Conservation (phyloP, 2,329 filamentous ascomycete genomes). For the Ophiostoma novo-ulmi region DNA sequence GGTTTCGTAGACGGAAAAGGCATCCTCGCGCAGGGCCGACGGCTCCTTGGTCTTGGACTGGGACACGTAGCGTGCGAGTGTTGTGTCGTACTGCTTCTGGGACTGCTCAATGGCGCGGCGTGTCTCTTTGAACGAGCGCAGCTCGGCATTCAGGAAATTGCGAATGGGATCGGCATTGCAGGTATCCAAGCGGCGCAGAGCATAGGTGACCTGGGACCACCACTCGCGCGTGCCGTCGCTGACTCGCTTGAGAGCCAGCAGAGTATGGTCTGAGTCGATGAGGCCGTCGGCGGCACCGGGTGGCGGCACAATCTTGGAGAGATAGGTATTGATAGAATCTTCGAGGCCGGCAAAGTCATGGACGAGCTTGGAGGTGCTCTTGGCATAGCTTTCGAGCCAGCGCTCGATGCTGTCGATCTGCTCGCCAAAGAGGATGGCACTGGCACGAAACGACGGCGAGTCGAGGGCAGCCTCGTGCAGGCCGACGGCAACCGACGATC, state of each 20-base stretch:
- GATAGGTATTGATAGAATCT: constrained; percentile 68
- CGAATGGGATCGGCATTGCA: constrained; percentile 77
- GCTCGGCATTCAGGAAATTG: constrained; percentile 69
- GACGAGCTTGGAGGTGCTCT: constrained; percentile 50
- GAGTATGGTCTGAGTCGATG: constrained; percentile 91
- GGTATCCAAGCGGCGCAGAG: constrained; percentile 71
- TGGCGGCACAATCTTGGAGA: constrained; percentile 70
- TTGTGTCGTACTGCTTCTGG: constrained; percentile 78
- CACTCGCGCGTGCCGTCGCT: constrained; percentile 83
- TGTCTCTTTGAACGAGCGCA: constrained; percentile 81
- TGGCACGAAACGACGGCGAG: constrained; percentile 89
- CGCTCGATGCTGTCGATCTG: constrained; percentile 86
- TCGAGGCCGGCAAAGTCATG: constrained; percentile 69
- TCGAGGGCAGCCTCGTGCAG: constrained; percentile 95
- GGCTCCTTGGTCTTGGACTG: constrained; percentile 93
- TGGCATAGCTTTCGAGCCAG: constrained; percentile 70
- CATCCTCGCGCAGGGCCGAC: constrained; percentile 85
- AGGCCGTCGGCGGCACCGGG: constrained; percentile 68
- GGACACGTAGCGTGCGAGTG: constrained; percentile 72
- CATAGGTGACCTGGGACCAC: constrained; percentile 70
- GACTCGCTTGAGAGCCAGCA: constrained; percentile 77
- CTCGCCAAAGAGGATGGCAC: constrained; percentile 78
- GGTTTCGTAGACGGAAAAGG: constrained; percentile 90
- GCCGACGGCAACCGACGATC: constrained; percentile 61
- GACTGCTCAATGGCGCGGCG: constrained; percentile 69